Percentiles rank a stretch among this genome's conserved stretches.
Evolutionary conservation across 495 filamentous ascomycete genomes (phyloP).

Genomic region (Cladorrhinum samala): DNA sequence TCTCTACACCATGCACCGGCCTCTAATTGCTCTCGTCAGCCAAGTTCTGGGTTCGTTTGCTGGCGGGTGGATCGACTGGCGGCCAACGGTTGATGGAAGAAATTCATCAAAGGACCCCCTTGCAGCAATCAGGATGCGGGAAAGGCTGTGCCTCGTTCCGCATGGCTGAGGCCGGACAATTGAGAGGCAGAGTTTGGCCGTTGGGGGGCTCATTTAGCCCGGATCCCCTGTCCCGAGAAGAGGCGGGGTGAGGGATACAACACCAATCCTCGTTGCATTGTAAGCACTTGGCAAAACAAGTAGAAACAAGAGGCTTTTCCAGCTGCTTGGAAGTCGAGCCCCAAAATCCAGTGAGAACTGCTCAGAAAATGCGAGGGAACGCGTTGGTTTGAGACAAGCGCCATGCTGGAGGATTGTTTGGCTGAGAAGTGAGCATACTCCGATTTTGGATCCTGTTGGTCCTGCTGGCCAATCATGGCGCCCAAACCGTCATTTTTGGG

Average conservation of each 20-base stretch:
- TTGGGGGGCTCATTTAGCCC: neutral
- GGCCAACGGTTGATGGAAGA: conserved; percentile 12
- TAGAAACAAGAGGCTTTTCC: neutral
- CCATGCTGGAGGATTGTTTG: neutral
- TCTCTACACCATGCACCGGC: neutral
- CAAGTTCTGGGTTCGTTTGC: neutral
- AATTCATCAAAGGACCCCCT: conserved; percentile 1
- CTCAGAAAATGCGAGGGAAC: neutral
- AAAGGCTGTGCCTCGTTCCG: conserved; percentile 9
- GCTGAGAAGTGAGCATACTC: neutral
- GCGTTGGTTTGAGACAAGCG: neutral
- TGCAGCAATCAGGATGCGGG: conserved; percentile 6
- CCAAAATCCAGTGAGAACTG: neutral
- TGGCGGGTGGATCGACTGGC: neutral
- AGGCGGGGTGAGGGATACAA: neutral
- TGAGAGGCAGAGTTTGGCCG: neutral
- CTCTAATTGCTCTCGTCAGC: neutral
- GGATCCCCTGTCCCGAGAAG: neutral
- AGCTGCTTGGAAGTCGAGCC: neutral
- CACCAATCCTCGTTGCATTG: neutral
- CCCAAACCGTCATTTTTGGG: neutral
- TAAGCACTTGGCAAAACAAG: neutral
- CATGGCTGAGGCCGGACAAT: conserved; percentile 2
- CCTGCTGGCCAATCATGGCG: neutral
- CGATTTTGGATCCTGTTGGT: neutral